Evolutionary conservation across 352 stramenopile genomes (phyloP).

Genomic region (Thalassiosira livingstoniorum): DNA sequence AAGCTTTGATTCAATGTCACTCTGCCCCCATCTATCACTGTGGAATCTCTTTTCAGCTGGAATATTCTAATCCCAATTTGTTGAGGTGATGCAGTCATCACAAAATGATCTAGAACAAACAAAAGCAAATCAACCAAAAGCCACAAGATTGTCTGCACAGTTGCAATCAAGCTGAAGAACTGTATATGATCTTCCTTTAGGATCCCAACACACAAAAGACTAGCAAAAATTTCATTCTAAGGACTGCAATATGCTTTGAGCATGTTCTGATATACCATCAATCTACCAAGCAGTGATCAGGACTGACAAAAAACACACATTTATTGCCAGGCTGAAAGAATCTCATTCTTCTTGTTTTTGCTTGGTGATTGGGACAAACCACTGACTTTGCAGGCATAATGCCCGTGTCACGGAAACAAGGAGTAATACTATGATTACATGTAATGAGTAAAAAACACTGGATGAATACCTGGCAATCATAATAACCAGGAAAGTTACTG

Average conservation of each 20-base stretch:
- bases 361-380: slow-evolving; percentile 72
- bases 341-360: slow-evolving; percentile 68
- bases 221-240: slow-evolving; percentile 69
- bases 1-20: slow-evolving; percentile 23
- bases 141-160: slow-evolving; percentile 71
- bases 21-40: slow-evolving; percentile 52
- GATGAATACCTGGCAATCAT: too few relatives aligned
- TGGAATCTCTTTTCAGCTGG: slow-evolving; percentile 49
- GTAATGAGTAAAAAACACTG: too few relatives aligned
- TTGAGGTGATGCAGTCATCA: slow-evolving; percentile 46
- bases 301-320: slow-evolving; percentile 79
- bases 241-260: slow-evolving; percentile 79
- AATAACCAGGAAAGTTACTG: too few relatives aligned
- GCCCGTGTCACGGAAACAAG: slow-evolving; percentile 76
- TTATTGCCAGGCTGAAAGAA: slow-evolving; percentile 84
- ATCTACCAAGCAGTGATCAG: slow-evolving; percentile 82
- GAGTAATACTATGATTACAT: slow-evolving; percentile 78
- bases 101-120: slow-evolving; percentile 59
- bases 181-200: slow-evolving; percentile 77
- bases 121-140: slow-evolving; percentile 80
- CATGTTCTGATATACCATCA: slow-evolving; percentile 77
- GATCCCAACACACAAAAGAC: slow-evolving; percentile 76
- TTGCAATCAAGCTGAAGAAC: slow-evolving; percentile 78
- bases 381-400: slow-evolving; percentile 61
- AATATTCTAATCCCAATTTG: slow-evolving; percentile 48